phyloP scores from a whole-genome alignment of 2,329 filamentous ascomycete genomes.

The Metarhizium humberi region DNA sequence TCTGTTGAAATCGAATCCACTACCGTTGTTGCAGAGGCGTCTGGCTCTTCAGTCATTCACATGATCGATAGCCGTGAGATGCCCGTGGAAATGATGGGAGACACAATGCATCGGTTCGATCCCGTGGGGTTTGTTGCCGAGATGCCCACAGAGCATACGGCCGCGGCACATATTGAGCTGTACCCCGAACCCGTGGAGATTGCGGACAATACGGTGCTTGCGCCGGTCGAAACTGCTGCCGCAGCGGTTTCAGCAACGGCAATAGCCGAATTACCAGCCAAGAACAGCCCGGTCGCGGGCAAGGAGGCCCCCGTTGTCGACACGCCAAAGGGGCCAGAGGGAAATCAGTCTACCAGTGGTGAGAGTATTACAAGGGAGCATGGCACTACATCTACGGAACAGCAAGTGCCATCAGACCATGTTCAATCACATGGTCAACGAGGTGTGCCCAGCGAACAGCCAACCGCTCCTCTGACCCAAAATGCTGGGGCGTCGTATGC shows the following conservation, averaged over 20 bases:
- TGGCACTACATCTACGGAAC: neutral
- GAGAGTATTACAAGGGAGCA: neutral
- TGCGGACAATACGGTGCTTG: constrained; percentile 26
- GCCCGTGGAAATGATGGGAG: constrained; percentile 15
- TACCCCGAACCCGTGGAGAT: constrained; percentile 38
- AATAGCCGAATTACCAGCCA: constrained; percentile 29
- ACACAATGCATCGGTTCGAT: constrained; percentile 18
- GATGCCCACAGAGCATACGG: constrained; percentile 35
- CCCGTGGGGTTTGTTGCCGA: constrained; percentile 38
- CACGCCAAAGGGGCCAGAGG: constrained; percentile 1
- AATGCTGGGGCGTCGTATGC: neutral
- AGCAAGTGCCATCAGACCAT: neutral
- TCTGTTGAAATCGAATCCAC: neutral
- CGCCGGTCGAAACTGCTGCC: constrained; percentile 23
- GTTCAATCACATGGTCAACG: too few species aligned
- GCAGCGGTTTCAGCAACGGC: constrained; percentile 7
- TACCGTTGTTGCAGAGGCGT: neutral
- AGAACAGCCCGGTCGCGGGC: constrained; percentile 19
- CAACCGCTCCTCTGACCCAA: too few species aligned
- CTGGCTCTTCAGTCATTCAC: constrained; percentile 12
- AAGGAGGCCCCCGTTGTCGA: constrained; percentile 4
- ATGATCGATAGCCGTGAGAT: constrained; percentile 26
- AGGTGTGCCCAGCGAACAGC: too few species aligned
- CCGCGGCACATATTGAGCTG: constrained; percentile 28
- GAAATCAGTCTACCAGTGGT: neutral